phyloP scores from a whole-genome alignment of 345 rosid species.

The Barbarea vulgaris region DNA sequence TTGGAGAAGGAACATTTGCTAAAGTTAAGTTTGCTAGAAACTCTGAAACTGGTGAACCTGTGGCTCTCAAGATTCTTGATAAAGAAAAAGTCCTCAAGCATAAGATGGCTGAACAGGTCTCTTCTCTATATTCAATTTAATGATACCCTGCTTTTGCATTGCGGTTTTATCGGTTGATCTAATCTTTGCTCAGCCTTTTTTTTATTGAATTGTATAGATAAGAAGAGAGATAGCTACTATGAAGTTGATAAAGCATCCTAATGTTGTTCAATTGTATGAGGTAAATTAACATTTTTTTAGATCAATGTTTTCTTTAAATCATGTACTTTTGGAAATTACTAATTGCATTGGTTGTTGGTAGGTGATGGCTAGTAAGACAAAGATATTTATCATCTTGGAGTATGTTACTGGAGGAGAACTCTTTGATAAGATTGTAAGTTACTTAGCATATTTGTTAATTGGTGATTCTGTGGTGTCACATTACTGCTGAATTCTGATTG shows the following conservation, averaged over 20 bases:
- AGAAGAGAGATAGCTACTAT: conserved; percentile 87
- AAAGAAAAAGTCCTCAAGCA: conserved; percentile 95
- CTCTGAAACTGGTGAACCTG: conserved; percentile 79
- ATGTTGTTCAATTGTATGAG: conserved; percentile 86
- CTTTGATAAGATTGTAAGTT: conserved; percentile 79
- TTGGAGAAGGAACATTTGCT: conserved; percentile 97
- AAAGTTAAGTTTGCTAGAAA: conserved; percentile 96
- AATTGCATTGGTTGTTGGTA: conserved; percentile 23
- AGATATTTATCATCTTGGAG: conserved; percentile 72
- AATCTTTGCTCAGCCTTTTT: conserved; percentile 11
- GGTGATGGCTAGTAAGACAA: conserved; percentile 82
- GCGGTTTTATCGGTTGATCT: neutral
- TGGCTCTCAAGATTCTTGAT: conserved; percentile 95
- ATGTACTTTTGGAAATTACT: conserved; percentile 1
- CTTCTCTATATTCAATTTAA: neutral
- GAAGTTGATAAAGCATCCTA: conserved; percentile 94
- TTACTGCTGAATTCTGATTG: neutral
- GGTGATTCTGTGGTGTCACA: neutral
- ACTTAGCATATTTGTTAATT: neutral
- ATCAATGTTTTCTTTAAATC: too few relatives aligned
- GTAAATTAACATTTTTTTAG: conserved; percentile 32
- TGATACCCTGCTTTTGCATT: neutral
- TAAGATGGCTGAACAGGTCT: conserved; percentile 97
- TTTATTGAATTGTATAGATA: conserved; percentile 59
- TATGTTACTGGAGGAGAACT: conserved; percentile 81